These are phyloP conservation scores for Skeletonema tropicum DNA, from an alignment of 108 stramenopile species.

Conservation along the genomic window DNA sequence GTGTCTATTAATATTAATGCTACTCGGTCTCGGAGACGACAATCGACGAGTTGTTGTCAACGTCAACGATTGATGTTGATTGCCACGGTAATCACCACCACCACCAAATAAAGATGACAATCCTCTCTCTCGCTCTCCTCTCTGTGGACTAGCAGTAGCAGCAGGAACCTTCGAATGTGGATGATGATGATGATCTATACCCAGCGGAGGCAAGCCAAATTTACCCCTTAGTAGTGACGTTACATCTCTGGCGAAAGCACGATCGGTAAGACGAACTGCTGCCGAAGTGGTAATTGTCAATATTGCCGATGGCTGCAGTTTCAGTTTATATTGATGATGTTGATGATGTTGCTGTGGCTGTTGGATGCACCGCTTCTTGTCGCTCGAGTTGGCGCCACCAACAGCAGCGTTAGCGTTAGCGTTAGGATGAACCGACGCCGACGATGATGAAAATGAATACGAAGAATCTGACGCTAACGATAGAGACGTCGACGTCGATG, in stretches of 20 bases:
- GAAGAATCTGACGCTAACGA: conserved; percentile 25
- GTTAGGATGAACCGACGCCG: conserved; percentile 2
- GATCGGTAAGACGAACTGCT: conserved; percentile 48
- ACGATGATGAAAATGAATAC: conserved; percentile 34
- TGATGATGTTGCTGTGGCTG: neutral
- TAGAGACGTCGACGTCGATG: conserved; percentile 29
- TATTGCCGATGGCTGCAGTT: neutral
- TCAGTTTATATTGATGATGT: neutral
- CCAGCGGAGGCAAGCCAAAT: conserved; percentile 40
- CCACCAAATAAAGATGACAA: neutral
- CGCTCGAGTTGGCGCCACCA: neutral
- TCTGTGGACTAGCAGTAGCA: conserved; percentile 3
- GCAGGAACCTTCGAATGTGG: too few species aligned
- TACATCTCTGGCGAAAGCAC: conserved; percentile 43
- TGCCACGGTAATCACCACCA: too few species aligned
- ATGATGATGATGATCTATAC: neutral
- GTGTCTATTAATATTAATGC: too few species aligned
- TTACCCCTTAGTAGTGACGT: conserved; percentile 50
- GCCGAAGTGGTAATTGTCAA: conserved; percentile 39
- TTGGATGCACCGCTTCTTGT: neutral
- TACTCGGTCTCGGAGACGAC: too few species aligned
- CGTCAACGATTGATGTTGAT: too few species aligned
- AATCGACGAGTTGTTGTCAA: neutral
- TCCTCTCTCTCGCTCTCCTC: neutral
- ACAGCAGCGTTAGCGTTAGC: neutral